Evolutionary conservation across 1,284 basidiomycete genomes (phyloP), one percentile per base, ranked within the genome.

Genomic region (Ceratobasidium sp.): DNA sequence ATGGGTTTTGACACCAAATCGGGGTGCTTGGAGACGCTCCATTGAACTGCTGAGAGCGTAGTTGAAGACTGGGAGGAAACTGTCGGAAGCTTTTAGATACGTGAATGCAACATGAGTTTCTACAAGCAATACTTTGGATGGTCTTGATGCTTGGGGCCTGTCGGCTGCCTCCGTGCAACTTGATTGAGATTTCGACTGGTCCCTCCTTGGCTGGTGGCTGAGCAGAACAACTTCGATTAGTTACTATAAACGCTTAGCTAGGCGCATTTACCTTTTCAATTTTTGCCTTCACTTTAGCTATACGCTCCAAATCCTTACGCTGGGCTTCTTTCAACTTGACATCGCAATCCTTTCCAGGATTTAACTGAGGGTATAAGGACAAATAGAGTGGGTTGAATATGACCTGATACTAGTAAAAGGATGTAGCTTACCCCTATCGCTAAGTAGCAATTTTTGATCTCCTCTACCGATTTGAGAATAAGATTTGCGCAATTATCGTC

Each of bases 41-140:
- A 64, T 27, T 29, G 47, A 33, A 64, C 50, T 50, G 62, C 62
- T 9, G 47, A 31, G 17, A 64, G 62, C 7, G 45, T 45, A 19
- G 62, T 33, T 1, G 45, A 33, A n/a, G n/a, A n/a, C n/a, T 8
- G 15, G 62, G 31, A 17, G 47, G 2, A 45, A 19, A 14, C 7
- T 14, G 22, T 31, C 62, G 48, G n/a, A n/a, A n/a, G n/a, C 24
- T 50, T 2, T n/a, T 48, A 9, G 17, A 24, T 6, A 17, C 15
- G 2, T 41, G 22, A 47, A 3, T 11, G n/a, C 19, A 14, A 24
- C 8, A 63, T 11, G 47, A 24, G n/a, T n/a, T 17, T 9, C 45
- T n/a, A n/a, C 5, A 17, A 57, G 14, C 31, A 31, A 1, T 19
- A 50, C 62, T n/a, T 17, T n/a, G 31, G 24, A 19, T 15, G 11